Evolutionary conservation across 2,329 filamentous ascomycete genomes (phyloP).

Genomic region (Myriosclerotinia duriaeana): DNA sequence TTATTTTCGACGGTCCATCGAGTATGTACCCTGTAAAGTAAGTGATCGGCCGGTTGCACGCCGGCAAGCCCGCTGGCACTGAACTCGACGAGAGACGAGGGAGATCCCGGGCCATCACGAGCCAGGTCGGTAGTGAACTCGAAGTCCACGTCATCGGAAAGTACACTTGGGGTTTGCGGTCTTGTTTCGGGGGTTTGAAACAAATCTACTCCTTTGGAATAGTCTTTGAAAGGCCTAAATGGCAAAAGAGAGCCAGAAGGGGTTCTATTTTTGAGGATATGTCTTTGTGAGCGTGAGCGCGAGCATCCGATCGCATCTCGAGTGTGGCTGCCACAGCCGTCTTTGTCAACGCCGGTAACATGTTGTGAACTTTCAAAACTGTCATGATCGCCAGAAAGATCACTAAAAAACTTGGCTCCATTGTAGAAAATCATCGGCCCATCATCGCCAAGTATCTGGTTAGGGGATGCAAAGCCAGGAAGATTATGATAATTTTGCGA

Average conservation of each 20-base stretch:
- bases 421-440: conserved; percentile 84
- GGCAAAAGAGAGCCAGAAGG: conserved; percentile 29
- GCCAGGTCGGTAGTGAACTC: conserved; percentile 39
- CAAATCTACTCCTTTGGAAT: conserved; percentile 33
- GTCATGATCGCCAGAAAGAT: conserved; percentile 67
- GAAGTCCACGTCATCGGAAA: conserved; percentile 31
- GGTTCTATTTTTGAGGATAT: conserved; percentile 14
- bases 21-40: conserved; percentile 53
- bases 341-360: conserved; percentile 49
- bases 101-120: conserved; percentile 6
- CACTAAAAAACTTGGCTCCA: conserved; percentile 76
- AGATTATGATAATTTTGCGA: conserved; percentile 7
- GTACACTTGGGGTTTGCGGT: conserved; percentile 33
- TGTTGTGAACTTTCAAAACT: conserved; percentile 51
- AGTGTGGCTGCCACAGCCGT: conserved; percentile 36
- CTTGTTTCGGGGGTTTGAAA: conserved; percentile 27
- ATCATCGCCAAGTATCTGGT: conserved; percentile 47
- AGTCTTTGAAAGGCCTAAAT: conserved; percentile 52
- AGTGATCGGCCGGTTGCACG: conserved; percentile 63
- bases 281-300: conserved; percentile 8
- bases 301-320: conserved; percentile 29
- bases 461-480: not conserved
- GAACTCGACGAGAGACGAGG: conserved; percentile 41
- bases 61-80: conserved; percentile 60
- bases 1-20: conserved; percentile 28